Base-by-base conservation (phyloP, 2,329 filamentous ascomycete species). In the Hypoxylon sp. region DNA sequence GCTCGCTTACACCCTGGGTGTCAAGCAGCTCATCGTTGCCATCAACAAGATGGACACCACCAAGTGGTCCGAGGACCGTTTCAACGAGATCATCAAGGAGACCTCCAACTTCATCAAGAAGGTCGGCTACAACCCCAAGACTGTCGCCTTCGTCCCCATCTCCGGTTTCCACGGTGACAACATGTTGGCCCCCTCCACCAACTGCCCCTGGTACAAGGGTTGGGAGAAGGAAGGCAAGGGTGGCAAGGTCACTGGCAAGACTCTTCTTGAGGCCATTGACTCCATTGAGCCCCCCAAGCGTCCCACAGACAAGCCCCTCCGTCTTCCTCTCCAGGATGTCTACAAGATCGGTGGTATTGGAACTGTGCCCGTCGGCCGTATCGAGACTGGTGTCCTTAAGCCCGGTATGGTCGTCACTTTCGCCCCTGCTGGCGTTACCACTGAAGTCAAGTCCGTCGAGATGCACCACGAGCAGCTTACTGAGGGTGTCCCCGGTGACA, bases 11-110 rank as follows among this genome's bases (percentile, higher is more conserved):
- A 98, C 96, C 85, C 93, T 99, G 73, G 96, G 96, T 96, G 96
- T 99, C 82, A 95, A 93, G 90, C 95, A 99, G 91, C 94, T 99
- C 89, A 98, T 99, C 83, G 95, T 98, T 81, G 96, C 96, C 88
- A 97, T 98, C 91, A 99, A 99, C 95, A 99, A 99, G 94, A 99
- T 99, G 96, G 96, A 99, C 92, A 98, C 95, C 85, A 90, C 93
- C 90, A 94, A 97, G 88, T 99, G 95, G 95, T 91, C 93, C 77
- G 92, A 98, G 93, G 87, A 91, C 76, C 95, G 96, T 89, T 98
- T 88, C 94, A 88, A 95, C 83, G 96, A 98, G 87, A 98, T 99
- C 85, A 95, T 98, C 92, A 98, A 98, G 94, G 96, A 99, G 91
- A 98, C 95, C 80, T 97, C 95, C 88, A 92, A 90, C 90, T 98